Conservation (phyloP, 2,329 filamentous ascomycete genomes). For the Fusarium clavum region DNA sequence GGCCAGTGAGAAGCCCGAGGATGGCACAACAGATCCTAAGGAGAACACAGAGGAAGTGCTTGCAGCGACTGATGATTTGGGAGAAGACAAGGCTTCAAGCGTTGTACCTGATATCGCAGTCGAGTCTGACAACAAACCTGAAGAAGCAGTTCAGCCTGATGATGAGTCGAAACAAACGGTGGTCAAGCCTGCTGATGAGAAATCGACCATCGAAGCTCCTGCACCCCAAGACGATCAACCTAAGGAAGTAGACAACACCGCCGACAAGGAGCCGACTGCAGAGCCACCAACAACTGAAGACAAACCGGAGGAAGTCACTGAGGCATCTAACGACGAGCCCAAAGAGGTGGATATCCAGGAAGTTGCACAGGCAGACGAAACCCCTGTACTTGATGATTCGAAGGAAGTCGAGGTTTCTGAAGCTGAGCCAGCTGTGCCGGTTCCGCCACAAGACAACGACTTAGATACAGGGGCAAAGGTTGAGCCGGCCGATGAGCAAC, state of each 20-base stretch:
- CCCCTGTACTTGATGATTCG: not conserved
- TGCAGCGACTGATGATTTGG: not conserved
- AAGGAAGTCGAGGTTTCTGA: not conserved
- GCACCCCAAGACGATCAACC: not conserved
- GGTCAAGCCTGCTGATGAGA: not conserved
- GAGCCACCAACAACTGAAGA: slow-evolving; percentile 2
- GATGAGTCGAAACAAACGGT: not conserved
- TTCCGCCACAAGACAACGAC: not conserved
- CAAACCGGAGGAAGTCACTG: slow-evolving; percentile 4
- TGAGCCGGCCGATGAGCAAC: slow-evolving; percentile 6
- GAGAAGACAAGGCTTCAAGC: not conserved
- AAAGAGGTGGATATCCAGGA: not conserved
- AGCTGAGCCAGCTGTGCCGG: slow-evolving; percentile 2
- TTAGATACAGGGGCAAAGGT: slow-evolving; percentile 5
- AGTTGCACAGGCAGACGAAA: not conserved
- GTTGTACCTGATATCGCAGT: not conserved
- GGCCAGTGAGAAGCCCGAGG: not conserved
- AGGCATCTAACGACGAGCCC: slow-evolving; percentile 3
- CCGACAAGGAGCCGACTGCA: slow-evolving; percentile 9
- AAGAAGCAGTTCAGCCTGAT: not conserved
- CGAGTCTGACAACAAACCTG: slow-evolving; percentile 4
- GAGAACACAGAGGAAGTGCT: slow-evolving; percentile 13
- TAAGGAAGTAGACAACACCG: slow-evolving; percentile 1
- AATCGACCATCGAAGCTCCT: not conserved
- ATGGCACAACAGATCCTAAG: slow-evolving; percentile 1